Conservation (phyloP, 371 early-diverging fungal genomes). For the Mortierella sp. region DNA sequence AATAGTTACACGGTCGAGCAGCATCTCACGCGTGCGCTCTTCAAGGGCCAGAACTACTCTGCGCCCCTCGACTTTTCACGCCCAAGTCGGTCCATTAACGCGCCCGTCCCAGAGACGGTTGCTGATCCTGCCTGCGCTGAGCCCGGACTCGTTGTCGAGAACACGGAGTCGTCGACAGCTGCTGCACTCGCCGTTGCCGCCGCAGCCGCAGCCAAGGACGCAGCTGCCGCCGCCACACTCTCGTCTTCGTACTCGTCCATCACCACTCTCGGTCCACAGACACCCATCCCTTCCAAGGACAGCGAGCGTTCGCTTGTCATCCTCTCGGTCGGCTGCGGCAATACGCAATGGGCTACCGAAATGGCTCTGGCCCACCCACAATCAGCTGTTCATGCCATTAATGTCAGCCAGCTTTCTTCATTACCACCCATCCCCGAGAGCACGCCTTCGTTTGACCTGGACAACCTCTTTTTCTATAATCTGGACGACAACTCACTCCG, state of each 20-base stretch:
- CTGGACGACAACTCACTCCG: constrained; percentile 48
- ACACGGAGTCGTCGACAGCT: constrained; percentile 13
- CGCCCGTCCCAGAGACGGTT: too few species aligned
- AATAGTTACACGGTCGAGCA: constrained; percentile 47
- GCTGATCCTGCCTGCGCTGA: too few species aligned
- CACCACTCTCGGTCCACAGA: constrained; percentile 17
- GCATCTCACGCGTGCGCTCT: constrained; percentile 40
- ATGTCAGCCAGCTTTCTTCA: constrained; percentile 41
- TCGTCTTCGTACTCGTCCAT: constrained; percentile 22
- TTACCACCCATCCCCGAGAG: constrained; percentile 42
- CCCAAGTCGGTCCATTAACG: background rate
- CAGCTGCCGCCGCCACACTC: background rate
- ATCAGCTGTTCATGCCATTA: constrained; percentile 50
- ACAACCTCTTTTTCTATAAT: constrained; percentile 51
- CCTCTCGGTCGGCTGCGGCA: constrained; percentile 48
- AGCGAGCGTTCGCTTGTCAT: constrained; percentile 47
- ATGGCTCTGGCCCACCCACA: constrained; percentile 51
- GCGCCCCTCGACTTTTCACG: constrained; percentile 48
- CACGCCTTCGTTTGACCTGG: constrained; percentile 45
- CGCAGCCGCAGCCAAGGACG: background rate
- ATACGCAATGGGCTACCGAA: constrained; percentile 51
- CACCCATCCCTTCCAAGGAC: constrained; percentile 14
- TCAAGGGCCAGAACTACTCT: constrained; percentile 51
- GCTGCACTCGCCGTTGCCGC: too few species aligned
- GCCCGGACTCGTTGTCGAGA: background rate